These are phyloP conservation scores for Tolypocladium amazonense DNA, from an alignment of 2,329 filamentous ascomycete genomes.

Conservation along the genomic window DNA sequence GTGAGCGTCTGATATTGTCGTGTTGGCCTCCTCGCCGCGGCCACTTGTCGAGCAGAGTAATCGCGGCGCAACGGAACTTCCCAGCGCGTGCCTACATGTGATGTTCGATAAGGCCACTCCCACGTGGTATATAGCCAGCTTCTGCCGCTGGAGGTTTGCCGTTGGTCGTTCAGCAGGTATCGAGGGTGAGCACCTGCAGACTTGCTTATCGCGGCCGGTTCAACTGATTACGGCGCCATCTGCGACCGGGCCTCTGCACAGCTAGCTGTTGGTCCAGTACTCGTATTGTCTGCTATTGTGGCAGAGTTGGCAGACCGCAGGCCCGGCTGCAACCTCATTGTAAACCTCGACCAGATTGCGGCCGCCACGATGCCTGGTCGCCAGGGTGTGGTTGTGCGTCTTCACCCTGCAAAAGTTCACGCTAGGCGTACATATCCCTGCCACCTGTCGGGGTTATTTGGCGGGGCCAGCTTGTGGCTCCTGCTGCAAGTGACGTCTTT, in stretches of 20 bases:
- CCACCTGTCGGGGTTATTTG: not conserved
- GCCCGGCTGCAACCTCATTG: not conserved
- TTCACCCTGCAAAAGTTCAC: constrained; percentile 6
- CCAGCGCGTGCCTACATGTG: not conserved
- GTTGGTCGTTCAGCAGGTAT: not conserved
- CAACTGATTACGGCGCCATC: not conserved
- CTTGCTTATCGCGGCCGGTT: not conserved
- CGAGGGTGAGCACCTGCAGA: not conserved
- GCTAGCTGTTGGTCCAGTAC: not conserved
- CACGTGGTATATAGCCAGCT: not conserved
- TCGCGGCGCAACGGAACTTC: not conserved
- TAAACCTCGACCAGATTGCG: not conserved
- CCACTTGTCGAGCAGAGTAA: not conserved
- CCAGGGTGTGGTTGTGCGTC: not conserved
- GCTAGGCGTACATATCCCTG: constrained; percentile 2
- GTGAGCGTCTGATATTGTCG: not conserved
- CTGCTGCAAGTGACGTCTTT: not conserved
- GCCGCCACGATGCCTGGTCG: not conserved
- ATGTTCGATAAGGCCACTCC: not conserved
- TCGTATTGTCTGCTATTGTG: not conserved
- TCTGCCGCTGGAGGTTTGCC: not conserved
- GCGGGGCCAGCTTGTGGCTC: not conserved
- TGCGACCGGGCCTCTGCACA: not conserved
- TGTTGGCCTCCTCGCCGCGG: not conserved
- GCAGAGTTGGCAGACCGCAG: not conserved